Base-by-base conservation (phyloP, 768 basidiomycete species). In the Leccinellum luteum region DNA sequence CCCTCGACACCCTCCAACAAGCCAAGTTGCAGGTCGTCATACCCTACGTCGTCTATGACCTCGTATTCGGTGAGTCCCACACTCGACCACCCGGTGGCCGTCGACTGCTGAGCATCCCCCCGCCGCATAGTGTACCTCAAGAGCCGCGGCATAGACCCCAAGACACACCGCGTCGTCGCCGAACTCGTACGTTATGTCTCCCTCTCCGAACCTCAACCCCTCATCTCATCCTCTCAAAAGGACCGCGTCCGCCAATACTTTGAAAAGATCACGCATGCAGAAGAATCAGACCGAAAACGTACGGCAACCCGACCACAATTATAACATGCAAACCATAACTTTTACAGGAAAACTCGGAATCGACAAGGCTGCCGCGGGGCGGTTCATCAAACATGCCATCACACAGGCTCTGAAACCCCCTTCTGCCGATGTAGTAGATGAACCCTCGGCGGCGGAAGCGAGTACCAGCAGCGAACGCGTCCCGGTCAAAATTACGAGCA, bases 341-440 rank as follows among this genome's bases (percentile, higher is more conserved):
- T 31, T 1, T 8, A 21, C 19, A 82, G 81, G 74, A 44, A 76
- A 72, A 44, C 31, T 69, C 19, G 73, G 71, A n/a, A 71, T 94
- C 57, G 92, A 94, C 80, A 90, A 88, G 70, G 84, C 76, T 23
- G 92, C 89, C 13, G 92, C 92, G 1, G 75, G 76, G 45, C 84
- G 92, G 30, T 94, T 94, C 73, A 94, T 94, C 70, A 89, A 87
- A 71, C 81, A 89, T 68, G 89, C 90, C 28, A 90, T 92, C 44
- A 74, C 87, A 2, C 86, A 87, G 69, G 83, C 82, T 13, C 1
- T 78, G 80, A 51, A 64, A 72, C 41, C 58, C 48, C 1, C 52
- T 32, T 61, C 65, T 75, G 72, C 7, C 7, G 35, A 41, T 9
- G 68, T 69, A 6, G 68, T 69, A 6, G 73, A 78, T 49, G 74